These are phyloP conservation scores for Multifurca ochricompacta DNA, from an alignment of 768 basidiomycete species.

Conservation along the genomic window DNA sequence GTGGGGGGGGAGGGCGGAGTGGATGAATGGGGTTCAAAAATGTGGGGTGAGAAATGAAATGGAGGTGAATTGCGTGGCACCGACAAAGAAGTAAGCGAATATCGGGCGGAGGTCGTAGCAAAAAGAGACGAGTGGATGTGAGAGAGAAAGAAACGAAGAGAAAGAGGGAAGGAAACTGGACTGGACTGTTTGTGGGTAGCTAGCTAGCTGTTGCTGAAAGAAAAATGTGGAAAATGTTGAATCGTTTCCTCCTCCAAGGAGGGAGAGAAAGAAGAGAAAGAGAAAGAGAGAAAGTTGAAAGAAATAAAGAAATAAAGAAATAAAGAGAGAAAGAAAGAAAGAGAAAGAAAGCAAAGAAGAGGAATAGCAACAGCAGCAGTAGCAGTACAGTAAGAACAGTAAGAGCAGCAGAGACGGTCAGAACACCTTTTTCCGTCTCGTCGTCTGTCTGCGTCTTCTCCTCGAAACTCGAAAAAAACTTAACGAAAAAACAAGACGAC, in stretches of 20 bases:
- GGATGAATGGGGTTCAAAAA: too few relatives aligned
- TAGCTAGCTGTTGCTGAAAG: neutral
- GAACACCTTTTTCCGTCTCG: neutral
- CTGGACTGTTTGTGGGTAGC: too few relatives aligned
- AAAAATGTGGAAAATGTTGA: too few relatives aligned
- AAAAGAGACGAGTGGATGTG: neutral
- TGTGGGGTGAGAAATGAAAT: too few relatives aligned
- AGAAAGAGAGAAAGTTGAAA: neutral
- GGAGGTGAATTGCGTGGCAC: neutral
- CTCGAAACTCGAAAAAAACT: too few relatives aligned
- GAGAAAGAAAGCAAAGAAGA: neutral
- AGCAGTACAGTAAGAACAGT: neutral
- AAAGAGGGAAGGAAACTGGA: too few relatives aligned
- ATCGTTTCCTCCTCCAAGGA: too few relatives aligned
- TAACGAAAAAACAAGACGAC: too few relatives aligned
- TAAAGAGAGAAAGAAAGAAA: neutral
- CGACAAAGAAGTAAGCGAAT: neutral
- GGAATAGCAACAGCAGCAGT: neutral
- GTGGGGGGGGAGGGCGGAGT: neutral
- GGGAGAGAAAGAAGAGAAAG: neutral
- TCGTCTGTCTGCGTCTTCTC: neutral
- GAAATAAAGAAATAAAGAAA: neutral
- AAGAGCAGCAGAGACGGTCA: neutral
- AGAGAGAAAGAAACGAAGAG: neutral
- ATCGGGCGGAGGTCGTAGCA: constrained; percentile 9